A percentile compares a stretch with the other conserved stretches of the same genome.
phyloP scores from a whole-genome alignment of 495 filamentous ascomycete species.

The Jackrogersella minutella region DNA sequence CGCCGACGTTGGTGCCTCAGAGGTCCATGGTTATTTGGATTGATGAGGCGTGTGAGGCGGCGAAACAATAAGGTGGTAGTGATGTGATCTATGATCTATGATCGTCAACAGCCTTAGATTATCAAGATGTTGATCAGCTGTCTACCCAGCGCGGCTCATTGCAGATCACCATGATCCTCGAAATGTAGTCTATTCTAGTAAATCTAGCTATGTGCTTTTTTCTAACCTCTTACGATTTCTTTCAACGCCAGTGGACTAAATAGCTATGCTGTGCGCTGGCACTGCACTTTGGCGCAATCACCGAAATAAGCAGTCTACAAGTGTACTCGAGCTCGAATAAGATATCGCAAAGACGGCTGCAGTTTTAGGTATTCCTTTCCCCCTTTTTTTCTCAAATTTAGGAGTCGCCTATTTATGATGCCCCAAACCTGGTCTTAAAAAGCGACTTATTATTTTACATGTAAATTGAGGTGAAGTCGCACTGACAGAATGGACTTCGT shows the following conservation, averaged over 20 bases:
- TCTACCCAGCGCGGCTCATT: slow-evolving; percentile 16
- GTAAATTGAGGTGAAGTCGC: no score
- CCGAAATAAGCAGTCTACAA: not conserved
- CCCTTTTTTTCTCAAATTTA: no score
- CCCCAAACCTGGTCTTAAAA: no score
- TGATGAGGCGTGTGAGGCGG: not conserved
- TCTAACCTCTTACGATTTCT: slow-evolving; percentile 3
- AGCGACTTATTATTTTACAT: no score
- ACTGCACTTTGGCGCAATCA: not conserved
- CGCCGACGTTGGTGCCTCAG: not conserved
- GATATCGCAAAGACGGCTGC: no score
- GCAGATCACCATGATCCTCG: slow-evolving; percentile 23
- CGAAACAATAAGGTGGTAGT: not conserved
- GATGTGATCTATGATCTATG: not conserved
- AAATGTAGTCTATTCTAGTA: slow-evolving; percentile 2
- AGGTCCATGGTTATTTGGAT: not conserved
- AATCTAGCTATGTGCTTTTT: slow-evolving; percentile 12
- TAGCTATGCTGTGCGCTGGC: not conserved
- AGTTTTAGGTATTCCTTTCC: no score
- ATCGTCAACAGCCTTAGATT: slow-evolving; percentile 11
- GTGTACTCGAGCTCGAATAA: not conserved
- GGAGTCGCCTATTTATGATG: no score
- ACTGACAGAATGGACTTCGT: no score
- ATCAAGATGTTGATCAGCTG: slow-evolving; percentile 11
- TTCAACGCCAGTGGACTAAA: not conserved